Percentiles rank a stretch among this genome's conserved stretches.
Evolutionary conservation across 768 basidiomycete species (phyloP).

Genomic region (Panus rudis): DNA sequence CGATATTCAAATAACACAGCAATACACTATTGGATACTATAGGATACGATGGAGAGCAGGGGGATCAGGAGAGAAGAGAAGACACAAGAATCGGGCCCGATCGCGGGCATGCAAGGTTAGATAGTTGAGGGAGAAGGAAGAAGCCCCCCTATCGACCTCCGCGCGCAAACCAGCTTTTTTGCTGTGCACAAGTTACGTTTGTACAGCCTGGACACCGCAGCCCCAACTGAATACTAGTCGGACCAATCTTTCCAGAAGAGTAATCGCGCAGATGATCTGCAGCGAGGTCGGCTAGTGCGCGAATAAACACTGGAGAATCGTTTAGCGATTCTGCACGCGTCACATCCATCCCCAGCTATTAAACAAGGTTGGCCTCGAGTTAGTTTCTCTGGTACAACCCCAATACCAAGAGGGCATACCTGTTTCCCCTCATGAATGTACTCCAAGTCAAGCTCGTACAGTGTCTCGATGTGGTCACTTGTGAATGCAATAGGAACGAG

Average conservation of each 20-base stretch:
- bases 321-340: constrained; percentile 88
- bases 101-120: too few relatives aligned
- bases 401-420: constrained; percentile 34
- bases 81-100: too few relatives aligned
- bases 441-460: constrained; percentile 94
- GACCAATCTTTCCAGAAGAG: constrained; percentile 44
- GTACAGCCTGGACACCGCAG: constrained; percentile 93
- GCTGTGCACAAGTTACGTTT: constrained; percentile 78
- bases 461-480: constrained; percentile 97
- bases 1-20: too few relatives aligned
- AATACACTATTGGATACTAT: too few relatives aligned
- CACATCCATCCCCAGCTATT: constrained; percentile 84
- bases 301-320: constrained; percentile 92
- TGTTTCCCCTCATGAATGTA: constrained; percentile 86
- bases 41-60: too few relatives aligned
- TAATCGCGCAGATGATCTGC: constrained; percentile 69
- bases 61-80: too few relatives aligned
- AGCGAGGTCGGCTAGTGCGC: constrained; percentile 89
- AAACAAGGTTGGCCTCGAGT: constrained; percentile 5
- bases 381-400: too few relatives aligned
- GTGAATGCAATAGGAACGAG: constrained; percentile 97
- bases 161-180: constrained; percentile 85
- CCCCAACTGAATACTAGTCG: constrained; percentile 70
- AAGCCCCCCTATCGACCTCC: constrained; percentile 45
- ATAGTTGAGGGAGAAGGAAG: too few relatives aligned